These are phyloP conservation scores for Alternaria tenuissima DNA, from an alignment of 2,329 filamentous ascomycete genomes.

Conservation along the genomic window DNA sequence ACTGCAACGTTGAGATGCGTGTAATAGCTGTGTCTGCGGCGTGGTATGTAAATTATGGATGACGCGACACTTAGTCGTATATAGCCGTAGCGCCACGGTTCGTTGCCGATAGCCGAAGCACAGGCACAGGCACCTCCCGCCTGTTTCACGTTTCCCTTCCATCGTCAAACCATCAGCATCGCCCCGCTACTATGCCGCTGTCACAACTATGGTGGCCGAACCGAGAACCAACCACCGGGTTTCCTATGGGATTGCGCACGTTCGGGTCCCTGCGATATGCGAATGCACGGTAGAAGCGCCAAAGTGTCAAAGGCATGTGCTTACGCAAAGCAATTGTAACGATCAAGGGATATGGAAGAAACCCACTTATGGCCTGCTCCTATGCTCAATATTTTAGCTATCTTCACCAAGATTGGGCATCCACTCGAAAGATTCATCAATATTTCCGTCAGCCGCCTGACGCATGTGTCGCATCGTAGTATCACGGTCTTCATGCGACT, in stretches of 20 bases:
- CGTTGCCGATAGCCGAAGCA: background rate
- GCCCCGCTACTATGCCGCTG: background rate
- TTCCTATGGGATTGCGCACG: background rate
- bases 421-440: background rate
- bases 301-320: background rate
- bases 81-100: background rate
- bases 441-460: background rate
- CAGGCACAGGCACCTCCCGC: background rate
- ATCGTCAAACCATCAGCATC: background rate
- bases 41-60: background rate
- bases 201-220: background rate
- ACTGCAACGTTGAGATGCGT: background rate
- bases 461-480: background rate
- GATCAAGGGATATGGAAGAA: background rate
- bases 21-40: background rate
- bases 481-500: background rate
- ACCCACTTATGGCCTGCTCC: background rate
- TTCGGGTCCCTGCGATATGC: background rate
- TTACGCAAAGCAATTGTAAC: background rate
- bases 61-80: background rate
- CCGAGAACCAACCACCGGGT: background rate
- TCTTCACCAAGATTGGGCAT: background rate
- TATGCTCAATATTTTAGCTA: background rate
- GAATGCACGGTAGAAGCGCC: background rate
- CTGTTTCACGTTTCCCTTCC: background rate